A percentile compares a stretch with the other conserved stretches of the same genome.
Evolutionary conservation across 2,329 filamentous ascomycete species (phyloP).

Genomic region (Lachnellula occidentalis): DNA sequence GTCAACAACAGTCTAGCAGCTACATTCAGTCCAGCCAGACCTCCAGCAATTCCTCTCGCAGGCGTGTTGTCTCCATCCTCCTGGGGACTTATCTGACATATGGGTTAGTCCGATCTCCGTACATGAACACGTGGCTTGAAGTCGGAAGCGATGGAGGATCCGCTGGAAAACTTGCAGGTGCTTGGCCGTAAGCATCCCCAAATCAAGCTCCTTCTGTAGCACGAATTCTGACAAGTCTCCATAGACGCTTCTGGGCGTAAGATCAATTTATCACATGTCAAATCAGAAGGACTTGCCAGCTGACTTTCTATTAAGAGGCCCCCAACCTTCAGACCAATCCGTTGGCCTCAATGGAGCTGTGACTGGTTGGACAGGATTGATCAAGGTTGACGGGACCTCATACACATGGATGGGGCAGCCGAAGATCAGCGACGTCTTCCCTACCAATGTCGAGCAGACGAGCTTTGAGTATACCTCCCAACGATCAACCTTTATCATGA

Average conservation of each 20-base stretch:
- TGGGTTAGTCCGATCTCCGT: constrained; percentile 56
- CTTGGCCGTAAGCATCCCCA: constrained; percentile 21
- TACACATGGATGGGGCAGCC: constrained; percentile 66
- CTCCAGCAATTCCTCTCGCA: constrained; percentile 65
- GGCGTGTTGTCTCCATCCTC: constrained; percentile 29
- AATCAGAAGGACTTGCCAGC: not conserved
- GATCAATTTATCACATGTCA: not conserved
- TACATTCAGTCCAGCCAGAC: constrained; percentile 57
- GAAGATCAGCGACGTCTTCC: constrained; percentile 33
- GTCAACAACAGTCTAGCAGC: constrained; percentile 33
- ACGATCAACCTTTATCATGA: constrained; percentile 63
- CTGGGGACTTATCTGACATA: not conserved
- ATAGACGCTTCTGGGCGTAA: constrained; percentile 28
- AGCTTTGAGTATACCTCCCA: constrained; percentile 67
- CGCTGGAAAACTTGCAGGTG: constrained; percentile 61
- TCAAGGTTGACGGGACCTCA: constrained; percentile 58
- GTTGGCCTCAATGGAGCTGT: constrained; percentile 41
- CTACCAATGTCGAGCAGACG: constrained; percentile 51
- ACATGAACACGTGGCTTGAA: constrained; percentile 68
- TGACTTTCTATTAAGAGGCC: constrained; percentile 11
- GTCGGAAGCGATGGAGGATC: constrained; percentile 56
- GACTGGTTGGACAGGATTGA: constrained; percentile 64
- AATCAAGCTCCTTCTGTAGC: not conserved
- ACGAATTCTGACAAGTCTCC: constrained; percentile 11
- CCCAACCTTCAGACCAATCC: constrained; percentile 24